phyloP scores from a whole-genome alignment of 441 rosid species.

The Gossypium aridum region DNA sequence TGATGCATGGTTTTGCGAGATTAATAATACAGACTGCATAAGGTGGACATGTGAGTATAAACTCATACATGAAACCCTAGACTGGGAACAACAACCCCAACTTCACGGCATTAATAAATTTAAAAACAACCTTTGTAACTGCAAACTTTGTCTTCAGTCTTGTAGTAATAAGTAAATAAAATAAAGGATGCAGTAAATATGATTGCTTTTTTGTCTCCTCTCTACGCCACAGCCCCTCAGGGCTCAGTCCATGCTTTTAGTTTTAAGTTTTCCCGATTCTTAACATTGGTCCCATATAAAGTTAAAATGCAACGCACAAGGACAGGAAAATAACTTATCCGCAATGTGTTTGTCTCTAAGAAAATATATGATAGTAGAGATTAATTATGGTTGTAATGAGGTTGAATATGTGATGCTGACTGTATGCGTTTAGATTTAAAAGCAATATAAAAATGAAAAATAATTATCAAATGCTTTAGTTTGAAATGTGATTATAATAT shows the following conservation, averaged over 20 bases:
- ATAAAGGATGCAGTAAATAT: constrained; percentile 4
- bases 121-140: not conserved
- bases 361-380: no score
- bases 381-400: no score
- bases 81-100: constrained; percentile 27
- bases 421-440: no score
- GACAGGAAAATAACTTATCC: no score
- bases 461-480: no score
- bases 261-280: not conserved
- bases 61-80: constrained; percentile 20
- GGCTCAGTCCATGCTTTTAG: not conserved
- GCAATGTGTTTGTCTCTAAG: no score
- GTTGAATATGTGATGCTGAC: no score
- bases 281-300: not conserved
- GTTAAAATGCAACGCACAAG: no score
- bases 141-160: no score
- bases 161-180: not conserved
- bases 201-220: constrained; percentile 35
- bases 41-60: constrained; percentile 14
- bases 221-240: not conserved
- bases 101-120: constrained; percentile 26
- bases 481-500: no score
- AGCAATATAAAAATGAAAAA: no score
- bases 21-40: not conserved
- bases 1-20: not conserved